A percentile compares a stretch with the other conserved stretches of the same genome.
phyloP scores from a whole-genome alignment of 164 flowering plant species.

The Saururus chinensis region DNA sequence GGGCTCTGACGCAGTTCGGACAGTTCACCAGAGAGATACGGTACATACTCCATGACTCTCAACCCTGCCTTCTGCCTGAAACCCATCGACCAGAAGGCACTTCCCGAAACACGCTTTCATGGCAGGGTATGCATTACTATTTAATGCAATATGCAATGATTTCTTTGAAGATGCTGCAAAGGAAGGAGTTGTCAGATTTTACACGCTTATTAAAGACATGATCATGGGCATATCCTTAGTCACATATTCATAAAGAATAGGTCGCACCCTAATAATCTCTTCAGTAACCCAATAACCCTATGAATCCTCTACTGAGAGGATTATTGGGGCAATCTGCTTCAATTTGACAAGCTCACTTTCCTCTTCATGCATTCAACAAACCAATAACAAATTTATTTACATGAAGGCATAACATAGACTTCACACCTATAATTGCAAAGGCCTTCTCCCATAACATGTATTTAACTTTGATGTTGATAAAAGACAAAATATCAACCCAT shows the following conservation, averaged over 20 bases:
- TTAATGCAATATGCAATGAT: slow-evolving; percentile 67
- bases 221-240: not conserved
- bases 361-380: slow-evolving; percentile 38
- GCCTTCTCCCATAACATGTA: slow-evolving; percentile 82
- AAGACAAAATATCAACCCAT: not conserved
- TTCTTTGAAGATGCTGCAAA: slow-evolving; percentile 61
- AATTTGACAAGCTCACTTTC: slow-evolving; percentile 34
- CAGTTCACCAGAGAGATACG: no score
- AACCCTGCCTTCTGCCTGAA: no score
- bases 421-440: slow-evolving; percentile 80
- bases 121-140: no score
- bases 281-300: no score
- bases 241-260: slow-evolving; percentile 58
- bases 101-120: no score
- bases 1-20: no score
- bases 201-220: not conserved
- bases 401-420: slow-evolving; percentile 79
- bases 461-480: not conserved
- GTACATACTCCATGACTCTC: no score
- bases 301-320: no score
- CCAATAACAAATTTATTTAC: slow-evolving; percentile 22
- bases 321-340: slow-evolving; percentile 30
- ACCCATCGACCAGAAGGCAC: no score
- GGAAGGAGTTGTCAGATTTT: slow-evolving; percentile 4
- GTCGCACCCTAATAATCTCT: no score